Evolutionary conservation across 2,329 filamentous ascomycete species (phyloP).

Genomic region (Ophiostoma himal-ulmi): DNA sequence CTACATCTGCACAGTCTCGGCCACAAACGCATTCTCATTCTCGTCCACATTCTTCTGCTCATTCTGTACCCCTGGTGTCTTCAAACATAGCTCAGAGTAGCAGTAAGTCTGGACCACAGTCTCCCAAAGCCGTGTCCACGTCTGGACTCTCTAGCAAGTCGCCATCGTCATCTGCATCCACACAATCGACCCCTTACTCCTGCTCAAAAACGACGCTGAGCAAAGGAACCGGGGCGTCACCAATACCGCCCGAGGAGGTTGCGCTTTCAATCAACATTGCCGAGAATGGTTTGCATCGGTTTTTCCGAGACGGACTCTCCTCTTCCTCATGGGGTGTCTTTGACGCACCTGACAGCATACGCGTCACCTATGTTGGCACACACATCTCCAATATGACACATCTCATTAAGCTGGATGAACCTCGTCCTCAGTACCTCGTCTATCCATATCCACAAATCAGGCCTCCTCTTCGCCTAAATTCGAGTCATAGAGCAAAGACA

Average conservation of each 20-base stretch:
- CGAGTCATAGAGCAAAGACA: background rate
- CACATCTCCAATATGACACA: constrained; percentile 22
- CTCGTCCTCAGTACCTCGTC: constrained; percentile 19
- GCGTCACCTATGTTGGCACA: constrained; percentile 19
- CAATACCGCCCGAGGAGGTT: constrained; percentile 21
- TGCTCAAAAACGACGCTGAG: background rate
- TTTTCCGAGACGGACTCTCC: constrained; percentile 22
- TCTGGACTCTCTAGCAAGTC: background rate
- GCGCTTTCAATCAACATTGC: constrained; percentile 21
- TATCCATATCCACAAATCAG: constrained; percentile 22
- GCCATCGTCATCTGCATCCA: background rate
- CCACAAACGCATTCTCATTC: background rate
- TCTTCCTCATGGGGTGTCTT: constrained; percentile 20
- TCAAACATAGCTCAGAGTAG: background rate
- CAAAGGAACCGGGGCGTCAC: background rate
- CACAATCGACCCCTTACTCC: background rate
- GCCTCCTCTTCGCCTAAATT: constrained; percentile 9
- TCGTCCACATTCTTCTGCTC: background rate
- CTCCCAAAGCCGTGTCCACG: background rate
- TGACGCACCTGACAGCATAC: constrained; percentile 17
- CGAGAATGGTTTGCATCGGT: constrained; percentile 20
- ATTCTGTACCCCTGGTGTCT: background rate
- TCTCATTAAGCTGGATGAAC: constrained; percentile 21
- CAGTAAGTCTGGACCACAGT: background rate
- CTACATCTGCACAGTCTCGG: background rate